Evolutionary conservation across 306 rosid species (phyloP).

Genomic region (Acacia melanoxylon): DNA sequence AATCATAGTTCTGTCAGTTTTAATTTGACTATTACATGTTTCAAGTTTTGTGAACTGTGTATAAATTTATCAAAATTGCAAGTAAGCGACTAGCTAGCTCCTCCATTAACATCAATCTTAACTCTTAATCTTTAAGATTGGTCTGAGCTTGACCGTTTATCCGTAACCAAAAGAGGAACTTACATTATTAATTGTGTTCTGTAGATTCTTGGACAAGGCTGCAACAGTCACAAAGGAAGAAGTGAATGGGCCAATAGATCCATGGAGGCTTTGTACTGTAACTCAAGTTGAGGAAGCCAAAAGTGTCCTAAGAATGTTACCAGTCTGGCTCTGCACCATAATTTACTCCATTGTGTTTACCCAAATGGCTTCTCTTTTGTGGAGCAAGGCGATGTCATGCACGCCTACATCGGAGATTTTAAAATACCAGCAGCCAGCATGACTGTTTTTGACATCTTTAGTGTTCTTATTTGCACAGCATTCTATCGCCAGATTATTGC

Average conservation of each 20-base stretch:
- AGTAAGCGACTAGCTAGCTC: neutral
- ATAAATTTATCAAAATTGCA: neutral
- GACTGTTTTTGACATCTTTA: slow-evolving; percentile 60
- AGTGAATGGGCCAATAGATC: slow-evolving; percentile 31
- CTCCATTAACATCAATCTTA: neutral
- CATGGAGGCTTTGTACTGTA: slow-evolving; percentile 65
- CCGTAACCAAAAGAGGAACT: neutral
- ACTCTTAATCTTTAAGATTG: neutral
- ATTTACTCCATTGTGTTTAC: slow-evolving; percentile 63
- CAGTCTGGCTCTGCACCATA: slow-evolving; percentile 68
- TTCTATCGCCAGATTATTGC: slow-evolving; percentile 49
- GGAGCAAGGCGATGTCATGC: slow-evolving; percentile 66
- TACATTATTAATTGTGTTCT: neutral
- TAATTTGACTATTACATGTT: neutral
- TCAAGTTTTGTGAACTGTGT: neutral
- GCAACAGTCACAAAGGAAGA: slow-evolving; percentile 56
- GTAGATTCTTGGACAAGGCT: slow-evolving; percentile 68
- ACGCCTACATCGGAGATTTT: slow-evolving; percentile 43
- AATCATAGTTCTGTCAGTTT: neutral
- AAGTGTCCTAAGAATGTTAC: slow-evolving; percentile 58
- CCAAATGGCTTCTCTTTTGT: slow-evolving; percentile 72
- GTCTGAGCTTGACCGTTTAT: neutral
- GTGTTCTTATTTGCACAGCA: slow-evolving; percentile 56
- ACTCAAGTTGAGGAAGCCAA: slow-evolving; percentile 73
- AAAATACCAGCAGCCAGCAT: slow-evolving; percentile 69